Evolutionary conservation across 768 basidiomycete genomes (phyloP).

Genomic region (Boletus coccyginus): DNA sequence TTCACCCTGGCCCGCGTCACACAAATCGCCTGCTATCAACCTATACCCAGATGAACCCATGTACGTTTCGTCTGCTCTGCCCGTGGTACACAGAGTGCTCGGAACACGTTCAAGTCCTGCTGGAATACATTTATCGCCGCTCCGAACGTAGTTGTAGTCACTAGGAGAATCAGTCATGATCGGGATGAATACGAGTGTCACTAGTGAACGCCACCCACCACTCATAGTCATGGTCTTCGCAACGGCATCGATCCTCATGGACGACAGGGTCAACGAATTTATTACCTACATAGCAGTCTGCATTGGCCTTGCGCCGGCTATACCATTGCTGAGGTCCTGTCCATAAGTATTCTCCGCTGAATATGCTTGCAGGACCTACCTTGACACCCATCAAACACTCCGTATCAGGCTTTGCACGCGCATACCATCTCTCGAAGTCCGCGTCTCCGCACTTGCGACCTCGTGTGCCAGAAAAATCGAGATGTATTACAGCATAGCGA

Average conservation of each 20-base stretch:
- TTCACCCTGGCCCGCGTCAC: conserved; percentile 53
- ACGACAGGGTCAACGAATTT: conserved; percentile 86
- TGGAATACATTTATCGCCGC: conserved; percentile 73
- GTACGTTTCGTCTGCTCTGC: conserved; percentile 58
- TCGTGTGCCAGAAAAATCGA: conserved; percentile 78
- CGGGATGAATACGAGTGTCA: background rate
- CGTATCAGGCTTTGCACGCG: conserved; percentile 53
- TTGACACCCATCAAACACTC: conserved; percentile 95
- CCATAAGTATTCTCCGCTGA: background rate
- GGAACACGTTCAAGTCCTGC: conserved; percentile 88
- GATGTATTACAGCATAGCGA: conserved; percentile 66
- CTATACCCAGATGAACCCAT: conserved; percentile 90
- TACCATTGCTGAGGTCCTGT: conserved; percentile 82
- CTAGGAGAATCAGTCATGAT: conserved; percentile 36
- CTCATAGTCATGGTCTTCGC: conserved; percentile 87
- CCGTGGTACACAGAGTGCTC: conserved; percentile 58
- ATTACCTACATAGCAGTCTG: conserved; percentile 86
- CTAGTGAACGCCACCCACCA: conserved; percentile 55
- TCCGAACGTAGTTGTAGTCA: conserved; percentile 85
- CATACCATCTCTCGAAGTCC: conserved; percentile 92
- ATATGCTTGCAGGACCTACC: conserved; percentile 40
- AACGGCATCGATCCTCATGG: conserved; percentile 80
- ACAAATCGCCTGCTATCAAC: conserved; percentile 90
- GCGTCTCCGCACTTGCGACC: conserved; percentile 60
- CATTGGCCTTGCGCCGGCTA: conserved; percentile 73